Evolutionary conservation across 2,329 filamentous ascomycete species (phyloP).

Genomic region (Calonectria hawksworthii): DNA sequence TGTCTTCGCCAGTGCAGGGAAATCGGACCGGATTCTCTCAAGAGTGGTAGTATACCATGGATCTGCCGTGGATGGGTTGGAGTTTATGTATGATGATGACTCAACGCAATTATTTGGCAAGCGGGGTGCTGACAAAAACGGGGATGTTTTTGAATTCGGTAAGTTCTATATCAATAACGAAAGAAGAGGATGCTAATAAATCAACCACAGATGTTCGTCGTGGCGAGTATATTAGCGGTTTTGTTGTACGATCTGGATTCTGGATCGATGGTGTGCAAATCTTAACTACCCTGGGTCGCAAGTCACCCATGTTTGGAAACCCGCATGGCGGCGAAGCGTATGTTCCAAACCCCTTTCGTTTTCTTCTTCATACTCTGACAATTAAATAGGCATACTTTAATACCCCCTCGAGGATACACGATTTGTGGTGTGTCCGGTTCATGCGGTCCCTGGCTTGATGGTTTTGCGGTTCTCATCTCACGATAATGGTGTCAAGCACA

Average conservation of each 20-base stretch:
- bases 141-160: conserved; percentile 84
- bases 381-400: conserved; percentile 79
- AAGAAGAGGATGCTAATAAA: conserved; percentile 29
- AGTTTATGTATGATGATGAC: conserved; percentile 93
- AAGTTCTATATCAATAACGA: conserved; percentile 49
- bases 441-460: conserved; percentile 85
- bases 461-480: conserved; percentile 81
- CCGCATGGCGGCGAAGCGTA: conserved; percentile 84
- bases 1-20: conserved; percentile 78
- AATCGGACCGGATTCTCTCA: conserved; percentile 80
- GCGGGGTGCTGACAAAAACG: conserved; percentile 72
- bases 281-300: conserved; percentile 88
- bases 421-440: conserved; percentile 91
- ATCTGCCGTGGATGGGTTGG: conserved; percentile 83
- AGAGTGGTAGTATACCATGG: conserved; percentile 84
- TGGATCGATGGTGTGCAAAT: conserved; percentile 94
- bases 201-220: conserved; percentile 79
- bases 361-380: conserved; percentile 33
- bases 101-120: conserved; percentile 91
- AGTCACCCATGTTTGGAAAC: conserved; percentile 89
- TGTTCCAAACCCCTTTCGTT: conserved; percentile 55
- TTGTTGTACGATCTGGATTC: conserved; percentile 82
- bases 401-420: conserved; percentile 89
- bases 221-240: conserved; percentile 90
- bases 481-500: conserved; percentile 43